Evolutionary conservation across 2,329 filamentous ascomycete species (phyloP), one percentile per base, ranked within the genome.

Genomic region (Teratosphaeria pseudoeucalypti): DNA sequence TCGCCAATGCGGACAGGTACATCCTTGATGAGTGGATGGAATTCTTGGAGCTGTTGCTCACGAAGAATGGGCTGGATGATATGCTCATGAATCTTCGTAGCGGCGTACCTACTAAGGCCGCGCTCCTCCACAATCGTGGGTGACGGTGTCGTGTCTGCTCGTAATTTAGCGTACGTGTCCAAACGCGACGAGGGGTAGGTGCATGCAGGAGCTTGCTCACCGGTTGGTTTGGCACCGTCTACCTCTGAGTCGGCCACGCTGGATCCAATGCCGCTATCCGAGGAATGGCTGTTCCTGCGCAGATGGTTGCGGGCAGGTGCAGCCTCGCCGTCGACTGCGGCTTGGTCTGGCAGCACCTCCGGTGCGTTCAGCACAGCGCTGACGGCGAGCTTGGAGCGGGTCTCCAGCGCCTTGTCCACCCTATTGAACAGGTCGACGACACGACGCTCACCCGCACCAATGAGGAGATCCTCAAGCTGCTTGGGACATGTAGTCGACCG

Each of bases 211-310:
- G 39, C 47, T 5, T 59, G 57, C 67, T 67, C 62, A 67, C 68
- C 66, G 62, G 64, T 32, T 11, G 34, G 55, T 63, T 68, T 67
- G 61, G 64, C 65, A 49, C 66, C 61, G 16, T 55, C 63, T 16
- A 63, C 61, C 49, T 68, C 65, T 19, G 68, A 68, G 55, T 66
- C 68, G 34, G 68, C 82, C 68, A 96, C 81, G 52, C 91, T 96
- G 52, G 90, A 88, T 57, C 92, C 92, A 64, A 96, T 79, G 58
- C 90, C 92, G 72, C 91, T 95, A 77, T 96, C 92, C 16, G 90
- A 94, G 61, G 84, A 83, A 75, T 91, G 87, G 69, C 85, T 82
- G 70, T 85, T 81, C 70, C 84, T 81, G 60, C 80, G 80, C 55
- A 52, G 16, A 23, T 54, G 49, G 16, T 37, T 26, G 34, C 55